Percentiles rank a stretch among this genome's conserved stretches.
Conservation (phyloP, 2,329 filamentous ascomycete species). For the Domatiomyces globalis region DNA sequence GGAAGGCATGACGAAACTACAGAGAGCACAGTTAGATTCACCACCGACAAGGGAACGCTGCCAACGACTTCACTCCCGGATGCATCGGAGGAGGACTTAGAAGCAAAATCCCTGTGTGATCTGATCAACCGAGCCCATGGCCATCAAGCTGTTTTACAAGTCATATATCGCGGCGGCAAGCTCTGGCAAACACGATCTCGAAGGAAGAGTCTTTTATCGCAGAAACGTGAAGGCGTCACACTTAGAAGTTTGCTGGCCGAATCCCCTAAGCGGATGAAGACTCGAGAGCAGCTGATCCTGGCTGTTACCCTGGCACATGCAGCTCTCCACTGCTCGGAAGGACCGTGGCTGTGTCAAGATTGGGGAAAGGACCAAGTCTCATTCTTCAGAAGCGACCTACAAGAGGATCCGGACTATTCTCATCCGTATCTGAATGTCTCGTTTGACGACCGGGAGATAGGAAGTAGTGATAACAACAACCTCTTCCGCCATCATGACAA, state of each 20-base stretch:
- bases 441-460: neutral
- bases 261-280: neutral
- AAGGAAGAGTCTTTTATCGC: neutral
- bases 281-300: neutral
- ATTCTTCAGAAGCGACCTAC: no score
- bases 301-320: slow-evolving; percentile 1
- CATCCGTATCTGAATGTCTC: neutral
- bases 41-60: no score
- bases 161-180: no score
- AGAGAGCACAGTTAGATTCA: no score
- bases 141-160: no score
- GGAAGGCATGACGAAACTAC: no score
- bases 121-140: no score
- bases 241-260: neutral
- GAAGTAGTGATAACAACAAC: neutral
- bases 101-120: no score
- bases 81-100: no score
- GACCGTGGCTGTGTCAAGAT: slow-evolving; percentile 1
- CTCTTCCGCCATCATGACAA: neutral
- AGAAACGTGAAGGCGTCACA: no score
- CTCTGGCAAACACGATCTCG: neutral
- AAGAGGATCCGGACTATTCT: neutral
- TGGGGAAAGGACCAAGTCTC: slow-evolving; percentile 1
- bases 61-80: no score
- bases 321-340: neutral